Base-by-base conservation (phyloP, 495 filamentous ascomycete species). In the Copromyces sp. region DNA sequence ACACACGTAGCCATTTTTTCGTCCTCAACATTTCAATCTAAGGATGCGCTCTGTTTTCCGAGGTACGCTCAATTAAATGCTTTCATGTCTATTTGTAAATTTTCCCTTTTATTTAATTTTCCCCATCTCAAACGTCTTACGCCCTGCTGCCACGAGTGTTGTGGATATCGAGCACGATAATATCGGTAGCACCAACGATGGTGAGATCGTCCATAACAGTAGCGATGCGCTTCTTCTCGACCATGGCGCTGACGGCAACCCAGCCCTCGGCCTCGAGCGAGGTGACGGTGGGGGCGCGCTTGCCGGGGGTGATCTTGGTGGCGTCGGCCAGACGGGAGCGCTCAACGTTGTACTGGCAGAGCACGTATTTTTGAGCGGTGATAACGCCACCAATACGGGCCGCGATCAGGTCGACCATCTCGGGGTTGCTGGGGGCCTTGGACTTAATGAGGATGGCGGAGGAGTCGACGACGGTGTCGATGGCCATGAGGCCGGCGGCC, bases 281-380 rank as follows among this genome's bases (percentile, higher is more conserved):
- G 17, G 90, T 98, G 77, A 98, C 87, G 7, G 94, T 97, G 3
- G 96, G 94, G 14, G 95, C 95, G 71, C 96, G 91, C 84, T 97
- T 97, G 71, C 95, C 95, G 1, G 96, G 95, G 0, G 95, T 98
- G 81, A 98, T 92, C 75, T 86, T 87, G 41, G 85, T 89, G n/a
- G 90, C 94, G 12, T 80, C 83, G 1, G 86, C 76, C 40, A 99
- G 87, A 71, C 88, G 85, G 39, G 80, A 69, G 32, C 94, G 90
- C 69, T 89, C 85, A 59, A 98, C 89, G 82, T 99, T 99, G 87
- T 98, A 99, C 80, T 95, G 94, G 84, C 96, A 98, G 68, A 98
- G 87, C 39, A 98, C 92, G 83, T 92, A 98, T 81, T 89, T 90
- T 83, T 99, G 92, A 24, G 95, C 95, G n/a, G 92, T 94, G 78